Conservation (phyloP, 2,329 filamentous ascomycete genomes). For the Akanthomyces uredinophilus region DNA sequence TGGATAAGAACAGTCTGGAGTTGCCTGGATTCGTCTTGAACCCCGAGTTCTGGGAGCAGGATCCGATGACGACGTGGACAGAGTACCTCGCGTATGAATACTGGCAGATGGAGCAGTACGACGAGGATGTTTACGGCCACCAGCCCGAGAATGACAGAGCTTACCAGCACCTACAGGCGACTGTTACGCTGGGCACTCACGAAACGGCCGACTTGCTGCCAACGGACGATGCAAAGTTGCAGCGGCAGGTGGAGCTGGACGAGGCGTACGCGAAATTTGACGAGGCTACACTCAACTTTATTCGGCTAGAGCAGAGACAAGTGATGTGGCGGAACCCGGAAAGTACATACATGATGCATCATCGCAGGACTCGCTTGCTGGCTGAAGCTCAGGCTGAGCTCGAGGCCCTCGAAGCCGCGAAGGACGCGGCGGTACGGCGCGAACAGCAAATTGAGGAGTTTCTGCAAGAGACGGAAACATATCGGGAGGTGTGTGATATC, state of each 20-base stretch:
- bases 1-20: no score
- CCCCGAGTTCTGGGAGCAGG: constrained; percentile 16
- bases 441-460: background rate
- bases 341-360: background rate
- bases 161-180: background rate
- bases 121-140: background rate
- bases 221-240: background rate
- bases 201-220: background rate
- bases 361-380: background rate
- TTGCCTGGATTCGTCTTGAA: background rate
- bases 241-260: background rate
- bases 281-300: background rate
- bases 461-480: background rate
- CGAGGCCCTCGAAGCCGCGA: background rate
- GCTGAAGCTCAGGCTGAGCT: background rate
- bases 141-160: background rate
- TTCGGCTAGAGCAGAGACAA: background rate
- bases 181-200: background rate
- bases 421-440: background rate
- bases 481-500: background rate
- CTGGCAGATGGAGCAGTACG: constrained; percentile 15
- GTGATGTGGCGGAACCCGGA: no score
- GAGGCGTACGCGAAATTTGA: background rate
- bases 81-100: constrained; percentile 27
- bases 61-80: constrained; percentile 29